These are phyloP conservation scores for Margaritispora aquatica DNA, from an alignment of 495 filamentous ascomycete species.

Conservation along the genomic window DNA sequence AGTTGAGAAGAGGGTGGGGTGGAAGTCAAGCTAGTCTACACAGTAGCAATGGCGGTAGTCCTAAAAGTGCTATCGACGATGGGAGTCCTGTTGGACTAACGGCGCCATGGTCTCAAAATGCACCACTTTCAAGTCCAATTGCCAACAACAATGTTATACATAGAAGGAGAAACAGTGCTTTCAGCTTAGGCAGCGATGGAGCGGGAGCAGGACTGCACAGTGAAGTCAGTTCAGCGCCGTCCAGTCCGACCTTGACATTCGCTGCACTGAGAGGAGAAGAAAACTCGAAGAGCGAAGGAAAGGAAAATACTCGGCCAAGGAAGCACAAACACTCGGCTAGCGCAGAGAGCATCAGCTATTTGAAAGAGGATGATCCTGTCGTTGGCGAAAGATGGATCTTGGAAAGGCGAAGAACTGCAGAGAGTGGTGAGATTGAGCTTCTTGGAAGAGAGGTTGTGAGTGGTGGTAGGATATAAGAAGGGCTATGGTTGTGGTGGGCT, in stretches of 20 bases:
- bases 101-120: constrained; percentile 16
- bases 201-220: constrained; percentile 6
- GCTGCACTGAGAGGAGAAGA: constrained; percentile 3
- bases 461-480: constrained; percentile 34
- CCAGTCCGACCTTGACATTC: constrained; percentile 19
- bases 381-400: constrained; percentile 49
- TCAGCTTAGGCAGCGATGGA: constrained; percentile 14
- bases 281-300: not conserved
- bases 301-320: constrained; percentile 21
- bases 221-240: constrained; percentile 7
- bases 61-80: constrained; percentile 7
- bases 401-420: constrained; percentile 46
- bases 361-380: constrained; percentile 40
- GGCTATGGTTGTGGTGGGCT: too few species aligned
- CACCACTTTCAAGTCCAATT: not conserved
- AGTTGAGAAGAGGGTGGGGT: constrained; percentile 68
- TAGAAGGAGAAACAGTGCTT: constrained; percentile 17
- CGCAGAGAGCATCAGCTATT: constrained; percentile 53
- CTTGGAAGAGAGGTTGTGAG: constrained; percentile 32
- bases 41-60: constrained; percentile 45
- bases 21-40: constrained; percentile 68
- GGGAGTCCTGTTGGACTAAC: constrained; percentile 11
- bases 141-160: not conserved
- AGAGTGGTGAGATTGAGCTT: constrained; percentile 46
- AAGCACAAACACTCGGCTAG: constrained; percentile 43